A percentile compares a stretch with the other conserved stretches of the same genome.
Conservation (phyloP, 2,329 filamentous ascomycete genomes). For the Fusarium continuum region DNA sequence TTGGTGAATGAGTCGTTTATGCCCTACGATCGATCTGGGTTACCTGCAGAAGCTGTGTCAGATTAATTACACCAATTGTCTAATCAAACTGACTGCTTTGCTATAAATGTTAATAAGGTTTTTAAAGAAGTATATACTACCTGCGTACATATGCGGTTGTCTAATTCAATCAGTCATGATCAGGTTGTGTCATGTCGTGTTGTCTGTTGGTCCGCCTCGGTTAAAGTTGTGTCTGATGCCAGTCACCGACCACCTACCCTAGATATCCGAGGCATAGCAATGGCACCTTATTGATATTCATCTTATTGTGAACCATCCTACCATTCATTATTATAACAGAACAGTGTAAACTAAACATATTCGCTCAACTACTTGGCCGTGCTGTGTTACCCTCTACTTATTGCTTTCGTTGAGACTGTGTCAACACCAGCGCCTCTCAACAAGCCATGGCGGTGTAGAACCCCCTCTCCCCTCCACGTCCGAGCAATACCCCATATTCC, state of each 20-base stretch:
- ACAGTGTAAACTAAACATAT: too few species aligned
- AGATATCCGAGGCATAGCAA: not conserved
- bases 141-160: not conserved
- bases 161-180: too few species aligned
- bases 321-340: not conserved
- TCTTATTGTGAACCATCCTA: too few species aligned
- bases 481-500: constrained; percentile 25
- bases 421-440: not conserved
- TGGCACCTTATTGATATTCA: too few species aligned
- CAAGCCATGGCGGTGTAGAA: not conserved
- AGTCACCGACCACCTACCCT: constrained; percentile 6
- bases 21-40: constrained; percentile 24
- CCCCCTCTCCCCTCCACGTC: not conserved
- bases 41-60: not conserved
- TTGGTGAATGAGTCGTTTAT: not conserved
- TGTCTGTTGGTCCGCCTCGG: not conserved
- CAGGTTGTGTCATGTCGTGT: too few species aligned
- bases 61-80: not conserved
- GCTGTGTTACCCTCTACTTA: not conserved
- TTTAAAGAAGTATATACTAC: not conserved
- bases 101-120: too few species aligned
- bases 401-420: not conserved
- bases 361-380: not conserved
- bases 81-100: too few species aligned
- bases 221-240: not conserved